phyloP scores from a whole-genome alignment of 768 basidiomycete genomes.

The Lentinula lateritia region DNA sequence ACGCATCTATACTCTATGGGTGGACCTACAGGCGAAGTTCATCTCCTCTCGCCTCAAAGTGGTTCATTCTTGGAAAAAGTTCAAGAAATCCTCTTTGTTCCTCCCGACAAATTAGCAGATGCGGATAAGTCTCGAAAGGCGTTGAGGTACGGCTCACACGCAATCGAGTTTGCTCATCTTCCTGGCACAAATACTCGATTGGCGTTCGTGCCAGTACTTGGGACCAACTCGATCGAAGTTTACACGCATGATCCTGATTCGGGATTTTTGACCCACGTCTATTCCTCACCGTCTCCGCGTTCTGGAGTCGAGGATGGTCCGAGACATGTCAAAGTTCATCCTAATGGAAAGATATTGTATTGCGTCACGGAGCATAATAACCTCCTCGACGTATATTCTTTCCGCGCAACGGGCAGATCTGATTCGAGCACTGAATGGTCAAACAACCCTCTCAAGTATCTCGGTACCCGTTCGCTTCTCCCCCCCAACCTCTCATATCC shows the following conservation, averaged over 20 bases:
- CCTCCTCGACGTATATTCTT: slow-evolving; percentile 12
- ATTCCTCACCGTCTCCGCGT: slow-evolving; percentile 34
- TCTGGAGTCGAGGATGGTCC: slow-evolving; percentile 39
- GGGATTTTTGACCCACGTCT: slow-evolving; percentile 30
- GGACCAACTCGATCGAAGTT: slow-evolving; percentile 42
- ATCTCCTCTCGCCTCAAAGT: slow-evolving; percentile 26
- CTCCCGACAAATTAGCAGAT: slow-evolving; percentile 30
- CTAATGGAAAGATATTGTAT: slow-evolving; percentile 45
- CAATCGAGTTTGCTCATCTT: slow-evolving; percentile 35
- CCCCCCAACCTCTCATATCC: slow-evolving; percentile 12
- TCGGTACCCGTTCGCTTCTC: slow-evolving; percentile 19
- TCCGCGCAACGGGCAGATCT: not conserved
- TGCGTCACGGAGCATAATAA: slow-evolving; percentile 48
- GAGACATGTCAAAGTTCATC: slow-evolving; percentile 47
- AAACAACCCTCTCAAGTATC: slow-evolving; percentile 10
- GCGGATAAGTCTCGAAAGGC: slow-evolving; percentile 49
- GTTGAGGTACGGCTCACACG: slow-evolving; percentile 49
- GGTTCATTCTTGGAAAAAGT: slow-evolving; percentile 37
- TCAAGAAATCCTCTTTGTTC: slow-evolving; percentile 44
- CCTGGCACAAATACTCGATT: slow-evolving; percentile 16
- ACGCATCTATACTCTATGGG: slow-evolving; percentile 44
- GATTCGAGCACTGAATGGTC: not conserved
- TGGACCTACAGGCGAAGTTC: slow-evolving; percentile 47
- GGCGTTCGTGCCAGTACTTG: slow-evolving; percentile 47
- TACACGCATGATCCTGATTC: slow-evolving; percentile 28